Evolutionary conservation across 495 filamentous ascomycete species (phyloP), one percentile per base, ranked within the genome.

Genomic region (Daldinia childiae): DNA sequence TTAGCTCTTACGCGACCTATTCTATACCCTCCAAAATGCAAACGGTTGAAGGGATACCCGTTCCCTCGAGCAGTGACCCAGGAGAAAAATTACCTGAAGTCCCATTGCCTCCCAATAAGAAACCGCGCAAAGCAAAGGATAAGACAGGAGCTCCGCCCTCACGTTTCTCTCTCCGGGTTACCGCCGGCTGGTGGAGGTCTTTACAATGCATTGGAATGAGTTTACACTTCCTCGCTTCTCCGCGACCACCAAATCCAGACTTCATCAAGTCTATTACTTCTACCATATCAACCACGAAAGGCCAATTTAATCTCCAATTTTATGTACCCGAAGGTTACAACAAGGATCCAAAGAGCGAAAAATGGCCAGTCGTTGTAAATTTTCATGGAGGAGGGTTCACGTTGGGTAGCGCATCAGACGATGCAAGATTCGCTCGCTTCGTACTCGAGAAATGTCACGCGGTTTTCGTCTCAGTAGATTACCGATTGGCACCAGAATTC

Each of bases 311-410:
- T n/a, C 82, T 97, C 7, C 85, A 90, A n/a, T 94, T 97, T 79
- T 97, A 96, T 80, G 86, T 90, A 1, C 93, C 93, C 0, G 76
- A 82, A 14, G 84, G 85, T 21, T 95, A 94, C 72, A 67, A 78
- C 3, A 78, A 83, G 24, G 82, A 83, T 14, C 75, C 79, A n/a
- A 76, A 80, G 64, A 86, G 32, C 81, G 84, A 50, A 79, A 89
- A 57, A 26, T 83, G 74, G 71, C 91, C 91, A 0, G 87, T 88
- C 0, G 84, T 93, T 6, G 84, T 94, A 67, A 93, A 93, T 68
- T 92, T 91, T 76, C 87, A 94, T 72, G 92, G 92, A 17, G 92
- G 92, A 34, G 92, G 92, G 1, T 95, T 94, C 73, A 93, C 90
- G 0, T 75, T 95, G 15, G 92, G 92, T 12, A 85, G 77, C 29